Evolutionary conservation across 1,284 basidiomycete genomes (phyloP).

Genomic region (Sporisorium exsertum): DNA sequence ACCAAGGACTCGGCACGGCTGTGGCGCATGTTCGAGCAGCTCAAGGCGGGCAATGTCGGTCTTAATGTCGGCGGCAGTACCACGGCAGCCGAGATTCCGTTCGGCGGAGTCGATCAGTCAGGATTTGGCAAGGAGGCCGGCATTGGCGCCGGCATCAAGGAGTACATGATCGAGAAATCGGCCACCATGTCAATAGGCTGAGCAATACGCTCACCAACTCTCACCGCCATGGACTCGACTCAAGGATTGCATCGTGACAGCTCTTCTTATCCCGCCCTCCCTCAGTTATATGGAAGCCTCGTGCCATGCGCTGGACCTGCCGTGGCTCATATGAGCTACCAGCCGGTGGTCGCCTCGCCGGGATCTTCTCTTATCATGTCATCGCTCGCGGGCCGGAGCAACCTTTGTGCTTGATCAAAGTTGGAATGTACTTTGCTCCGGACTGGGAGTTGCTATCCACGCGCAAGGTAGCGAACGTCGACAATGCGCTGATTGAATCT

Average conservation of each 20-base stretch:
- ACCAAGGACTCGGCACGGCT: conserved; percentile 84
- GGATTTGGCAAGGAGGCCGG: conserved; percentile 73
- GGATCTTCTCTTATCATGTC: neutral
- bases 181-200: conserved; percentile 49
- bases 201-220: conserved; percentile 4
- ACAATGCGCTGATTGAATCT: neutral
- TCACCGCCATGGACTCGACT: neutral
- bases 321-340: neutral
- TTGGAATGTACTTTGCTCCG: conserved; percentile 6
- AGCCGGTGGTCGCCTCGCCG: neutral
- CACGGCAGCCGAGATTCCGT: conserved; percentile 70
- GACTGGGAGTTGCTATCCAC: neutral
- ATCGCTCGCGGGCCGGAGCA: neutral
- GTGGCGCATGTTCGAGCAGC: conserved; percentile 92
- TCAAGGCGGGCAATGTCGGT: conserved; percentile 96
- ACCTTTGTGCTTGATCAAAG: neutral
- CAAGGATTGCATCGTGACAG: neutral
- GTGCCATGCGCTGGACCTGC: too few species aligned
- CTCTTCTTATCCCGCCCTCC: neutral
- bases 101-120: conserved; percentile 91
- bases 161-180: conserved; percentile 72
- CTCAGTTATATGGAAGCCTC: neutral
- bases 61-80: conserved; percentile 70
- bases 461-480: neutral
- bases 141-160: conserved; percentile 80